A percentile compares a stretch with the other conserved stretches of the same genome.
These are phyloP conservation scores for Penicillium digitatum DNA, from an alignment of 2,329 filamentous ascomycete genomes.

Conservation along the genomic window DNA sequence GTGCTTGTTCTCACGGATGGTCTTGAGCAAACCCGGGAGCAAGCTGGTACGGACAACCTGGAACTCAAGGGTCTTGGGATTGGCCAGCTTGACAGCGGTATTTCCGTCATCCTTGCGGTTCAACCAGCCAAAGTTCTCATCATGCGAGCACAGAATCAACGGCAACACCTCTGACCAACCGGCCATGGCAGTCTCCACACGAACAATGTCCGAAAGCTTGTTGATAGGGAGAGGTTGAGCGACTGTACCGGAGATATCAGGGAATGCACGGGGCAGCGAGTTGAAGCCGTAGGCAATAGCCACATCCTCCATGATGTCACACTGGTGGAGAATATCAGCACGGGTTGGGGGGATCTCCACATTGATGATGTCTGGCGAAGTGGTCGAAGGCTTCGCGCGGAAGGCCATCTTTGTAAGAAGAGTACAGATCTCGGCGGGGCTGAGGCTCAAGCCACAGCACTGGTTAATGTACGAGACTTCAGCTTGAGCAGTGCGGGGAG, in stretches of 20 bases:
- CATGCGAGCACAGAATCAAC: slow-evolving; percentile 91
- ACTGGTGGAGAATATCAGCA: slow-evolving; percentile 92
- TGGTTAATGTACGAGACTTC: slow-evolving; percentile 92
- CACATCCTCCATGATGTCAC: slow-evolving; percentile 97
- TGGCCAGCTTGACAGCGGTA: slow-evolving; percentile 78
- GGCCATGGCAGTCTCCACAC: slow-evolving; percentile 83
- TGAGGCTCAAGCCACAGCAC: slow-evolving; percentile 77
- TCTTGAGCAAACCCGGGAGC: slow-evolving; percentile 85
- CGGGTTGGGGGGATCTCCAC: slow-evolving; percentile 82
- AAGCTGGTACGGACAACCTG: slow-evolving; percentile 86
- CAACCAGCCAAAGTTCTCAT: slow-evolving; percentile 96
- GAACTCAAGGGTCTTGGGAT: slow-evolving; percentile 90
- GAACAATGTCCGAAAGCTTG: slow-evolving; percentile 89
- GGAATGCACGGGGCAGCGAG: slow-evolving; percentile 80
- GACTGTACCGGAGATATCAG: slow-evolving; percentile 79
- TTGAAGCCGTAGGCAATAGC: slow-evolving; percentile 98
- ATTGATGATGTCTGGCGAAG: slow-evolving; percentile 67
- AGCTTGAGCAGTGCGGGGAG: slow-evolving; percentile 71
- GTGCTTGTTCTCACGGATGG: slow-evolving; percentile 86
- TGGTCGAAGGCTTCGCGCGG: slow-evolving; percentile 68
- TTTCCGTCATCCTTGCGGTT: slow-evolving; percentile 84
- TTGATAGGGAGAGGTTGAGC: slow-evolving; percentile 86
- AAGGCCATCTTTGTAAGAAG: slow-evolving; percentile 87
- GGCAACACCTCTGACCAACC: slow-evolving; percentile 97
- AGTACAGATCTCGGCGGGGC: slow-evolving; percentile 69